These are phyloP conservation scores for Acer campestre DNA, from an alignment of 345 rosid species.

Conservation along the genomic window DNA sequence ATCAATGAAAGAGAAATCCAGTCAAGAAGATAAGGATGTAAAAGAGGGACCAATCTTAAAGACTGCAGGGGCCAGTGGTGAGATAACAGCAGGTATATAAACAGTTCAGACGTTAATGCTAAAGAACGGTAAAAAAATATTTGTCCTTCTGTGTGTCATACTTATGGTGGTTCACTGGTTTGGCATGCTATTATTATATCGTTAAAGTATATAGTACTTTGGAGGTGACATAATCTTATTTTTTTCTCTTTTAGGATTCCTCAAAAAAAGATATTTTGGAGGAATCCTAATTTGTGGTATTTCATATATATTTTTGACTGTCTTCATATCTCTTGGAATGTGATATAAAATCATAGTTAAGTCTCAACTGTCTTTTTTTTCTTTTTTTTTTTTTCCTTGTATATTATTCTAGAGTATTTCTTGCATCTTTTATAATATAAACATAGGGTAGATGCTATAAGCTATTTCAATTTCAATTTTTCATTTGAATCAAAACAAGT, in stretches of 20 bases:
- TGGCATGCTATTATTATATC: neutral
- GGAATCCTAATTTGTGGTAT: no score
- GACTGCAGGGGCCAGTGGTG: conserved; percentile 92
- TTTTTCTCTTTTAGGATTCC: neutral
- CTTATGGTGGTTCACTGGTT: neutral
- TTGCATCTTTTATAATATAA: no score
- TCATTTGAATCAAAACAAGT: neutral
- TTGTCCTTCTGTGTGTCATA: neutral
- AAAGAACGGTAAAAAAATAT: neutral
- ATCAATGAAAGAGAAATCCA: conserved; percentile 76
- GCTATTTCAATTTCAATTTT: neutral
- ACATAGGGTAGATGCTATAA: neutral
- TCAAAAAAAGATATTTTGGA: no score
- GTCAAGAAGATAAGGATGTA: conserved; percentile 68
- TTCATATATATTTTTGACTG: no score
- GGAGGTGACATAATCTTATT: neutral
- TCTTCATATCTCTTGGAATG: no score
- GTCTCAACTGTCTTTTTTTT: no score
- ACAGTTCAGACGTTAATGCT: conserved; percentile 13
- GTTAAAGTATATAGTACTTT: neutral
- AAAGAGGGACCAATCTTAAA: conserved; percentile 81
- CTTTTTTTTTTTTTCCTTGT: no score
- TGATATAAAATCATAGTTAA: no score
- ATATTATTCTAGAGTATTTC: no score
- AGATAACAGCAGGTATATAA: conserved; percentile 83